Base-by-base conservation (phyloP, 2,329 filamentous ascomycete genomes). In the Alternaria alternata region DNA sequence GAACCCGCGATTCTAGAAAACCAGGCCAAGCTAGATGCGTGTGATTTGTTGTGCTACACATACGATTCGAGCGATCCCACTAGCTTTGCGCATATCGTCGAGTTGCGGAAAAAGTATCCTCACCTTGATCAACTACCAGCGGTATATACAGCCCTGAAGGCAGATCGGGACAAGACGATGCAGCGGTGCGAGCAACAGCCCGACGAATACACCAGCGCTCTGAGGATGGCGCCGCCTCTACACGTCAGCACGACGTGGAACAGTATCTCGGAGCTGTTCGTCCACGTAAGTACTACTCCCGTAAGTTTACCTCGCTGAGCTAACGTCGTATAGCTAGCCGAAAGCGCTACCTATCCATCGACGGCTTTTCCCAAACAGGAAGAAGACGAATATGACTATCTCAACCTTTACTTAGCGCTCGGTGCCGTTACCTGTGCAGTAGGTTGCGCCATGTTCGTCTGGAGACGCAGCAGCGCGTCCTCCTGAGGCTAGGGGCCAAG, bases 1-100 rank as follows among this genome's bases (percentile, higher is more conserved):
- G 95, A 98, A 78, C 91, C 93, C 0, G 95, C 95, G 12, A 93
- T 98, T 55, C 83, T 99, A 3, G 95, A 98, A 57, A 99, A 99
- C 74, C 89, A 90, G 73, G 87, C 89, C 44, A 97, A 96, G 79
- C 85, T 99, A 14, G 93, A 97, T 72, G 89, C 93, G 6, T 98
- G 94, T 79, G 95, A 99, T 78, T 85, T 99, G 24, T 86, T 99
- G 46, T 96, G 94, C 79, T 98, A 96, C 79, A 90, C 93, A 0
- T 99, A 98, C 80, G 95, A 99, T 81, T 98, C 94, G 2, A 96
- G 93, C 1, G 94, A 99, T 63, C 94, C 95, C 0, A 94, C 98
- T 78, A 97, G 93, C 4, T 99, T 99, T 78, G 89, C 91, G 1
- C 94, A 98, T 74, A 93, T 99, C 54, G 91, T 94, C 38, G 87